Evolutionary conservation across 495 filamentous ascomycete genomes (phyloP), one percentile per base, ranked within the genome.

Genomic region (Aspergillus sparsus): DNA sequence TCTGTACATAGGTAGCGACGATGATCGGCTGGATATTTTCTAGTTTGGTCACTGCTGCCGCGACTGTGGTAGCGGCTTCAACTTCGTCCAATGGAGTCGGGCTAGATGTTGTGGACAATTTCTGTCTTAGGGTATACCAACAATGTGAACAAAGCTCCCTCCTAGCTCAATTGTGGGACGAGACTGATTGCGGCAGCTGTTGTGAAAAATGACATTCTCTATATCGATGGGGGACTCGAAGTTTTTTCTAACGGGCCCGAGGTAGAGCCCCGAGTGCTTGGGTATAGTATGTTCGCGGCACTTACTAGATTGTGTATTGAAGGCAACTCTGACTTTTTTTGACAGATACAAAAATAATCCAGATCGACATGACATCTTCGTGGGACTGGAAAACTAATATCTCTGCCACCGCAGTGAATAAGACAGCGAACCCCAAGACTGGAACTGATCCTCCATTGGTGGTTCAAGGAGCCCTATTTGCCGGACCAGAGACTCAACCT

Each of bases 301-400:
- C 15, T 2, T 9, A 18, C 12, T 47, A 16, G 44, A 10, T 18
- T 9, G 9, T 21, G 44, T 9, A 16, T 9, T 18, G n/a, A 47
- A 16, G 16, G 0, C 44, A 16, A 21, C 27, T 47, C 34, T 58
- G 35, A 55, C 64, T 58, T 35, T 58, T 35, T 57, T 32, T 1
- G 4, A 27, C 53, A 79, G 78, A 79, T 58, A 68, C 68, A 2
- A 69, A 71, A 49, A 39, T 80, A 5, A 66, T 80, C 16, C 53
- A 53, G 8, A 62, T 79, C 13, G 67, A 77, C 34, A 56, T 80
- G 62, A 68, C 52, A 36, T 53, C 53, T 2, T 74, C 75, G 7
- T 80, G 74, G 76, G 66, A 80, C 55, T 79, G 75, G 76, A 72
- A 78, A 44, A 66, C 45, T 11, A 77, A 76, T 54, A 71, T 75